Conservation (phyloP, 805 yeast genomes). For the Candida namnaoensis region DNA sequence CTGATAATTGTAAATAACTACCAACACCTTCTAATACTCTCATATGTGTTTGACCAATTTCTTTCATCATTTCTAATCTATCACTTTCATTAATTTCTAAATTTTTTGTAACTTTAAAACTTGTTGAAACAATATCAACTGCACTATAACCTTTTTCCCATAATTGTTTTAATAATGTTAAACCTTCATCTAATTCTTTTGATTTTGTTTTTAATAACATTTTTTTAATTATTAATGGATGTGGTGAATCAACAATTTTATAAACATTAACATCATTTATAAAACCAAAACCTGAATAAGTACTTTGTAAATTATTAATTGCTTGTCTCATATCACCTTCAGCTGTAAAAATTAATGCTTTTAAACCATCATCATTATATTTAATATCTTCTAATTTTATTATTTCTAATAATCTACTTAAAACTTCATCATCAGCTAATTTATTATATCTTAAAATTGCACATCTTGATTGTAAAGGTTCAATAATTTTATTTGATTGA, state of each 20-base stretch:
- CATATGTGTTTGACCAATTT: conserved; percentile 89
- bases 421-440: conserved; percentile 77
- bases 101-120: conserved; percentile 81
- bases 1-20: conserved; percentile 77
- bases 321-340: conserved; percentile 99
- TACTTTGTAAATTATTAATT: conserved; percentile 85
- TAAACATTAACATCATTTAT: conserved; percentile 92
- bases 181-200: conserved; percentile 53
- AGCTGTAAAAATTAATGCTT: conserved; percentile 88
- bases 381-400: conserved; percentile 62
- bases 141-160: conserved; percentile 93
- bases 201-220: conserved; percentile 44
- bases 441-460: conserved; percentile 84
- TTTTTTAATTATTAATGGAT: conserved; percentile 74
- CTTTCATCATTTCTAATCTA: conserved; percentile 70
- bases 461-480: conserved; percentile 93
- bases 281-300: conserved; percentile 86
- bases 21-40: conserved; percentile 89
- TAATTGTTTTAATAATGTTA: conserved; percentile 53
- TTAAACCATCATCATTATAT: conserved; percentile 82
- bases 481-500: conserved; percentile 89
- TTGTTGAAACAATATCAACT: conserved; percentile 84
- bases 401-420: conserved; percentile 66
- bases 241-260: conserved; percentile 94
- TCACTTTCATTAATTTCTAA: conserved; percentile 60